Evolutionary conservation across 345 rosid species (phyloP), one percentile per base, ranked within the genome.

Genomic region (Eucalyptus shirleyi): DNA sequence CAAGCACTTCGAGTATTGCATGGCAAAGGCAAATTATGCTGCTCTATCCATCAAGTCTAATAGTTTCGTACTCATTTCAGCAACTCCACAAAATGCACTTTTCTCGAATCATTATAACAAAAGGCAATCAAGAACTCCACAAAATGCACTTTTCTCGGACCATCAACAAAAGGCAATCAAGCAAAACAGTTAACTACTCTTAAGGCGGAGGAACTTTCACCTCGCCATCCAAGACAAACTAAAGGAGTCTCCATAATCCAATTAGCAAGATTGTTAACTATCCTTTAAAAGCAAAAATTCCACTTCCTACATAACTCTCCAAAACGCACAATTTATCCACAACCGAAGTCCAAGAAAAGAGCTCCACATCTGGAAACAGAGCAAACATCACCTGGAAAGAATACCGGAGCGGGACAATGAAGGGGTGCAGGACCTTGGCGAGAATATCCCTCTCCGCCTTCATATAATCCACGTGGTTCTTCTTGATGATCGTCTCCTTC

Each of bases 401-500:
- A 93, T 93, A 96, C 87, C 96, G 93, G 86, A 96, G 96, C 88
- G 92, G 98, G 87, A 96, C 98, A 55, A 96, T 92, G 67, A 94
- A 95, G 45, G 98, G 98, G 91, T 96, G 96, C 87, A 91, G 87
- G 50, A 96, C 94, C 93, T 95, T 95, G 60, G 95, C 94, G 59
- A 96, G 98, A 88, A 96, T 95, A 90, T 96, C 95, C 90, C 96
- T 91, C 92, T 95, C 98, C 45, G 98, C 96, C 87, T 91, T 96
- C 96, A 95, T 96, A 91, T 96, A 96, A 89, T 95, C 98, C 8
- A 95, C 95, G 91, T 96, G 98, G 86, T 95, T 95, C 94, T 95
- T 96, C 92, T 92, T 95, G 28, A 96, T 95, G 32, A 96, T 95
- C 40, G 91, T 92, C 11, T 94, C 94, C 82, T 96, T 96, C 90